Base-by-base conservation (phyloP, 1,284 basidiomycete genomes). In the Cutaneotrichosporon mucoides region DNA sequence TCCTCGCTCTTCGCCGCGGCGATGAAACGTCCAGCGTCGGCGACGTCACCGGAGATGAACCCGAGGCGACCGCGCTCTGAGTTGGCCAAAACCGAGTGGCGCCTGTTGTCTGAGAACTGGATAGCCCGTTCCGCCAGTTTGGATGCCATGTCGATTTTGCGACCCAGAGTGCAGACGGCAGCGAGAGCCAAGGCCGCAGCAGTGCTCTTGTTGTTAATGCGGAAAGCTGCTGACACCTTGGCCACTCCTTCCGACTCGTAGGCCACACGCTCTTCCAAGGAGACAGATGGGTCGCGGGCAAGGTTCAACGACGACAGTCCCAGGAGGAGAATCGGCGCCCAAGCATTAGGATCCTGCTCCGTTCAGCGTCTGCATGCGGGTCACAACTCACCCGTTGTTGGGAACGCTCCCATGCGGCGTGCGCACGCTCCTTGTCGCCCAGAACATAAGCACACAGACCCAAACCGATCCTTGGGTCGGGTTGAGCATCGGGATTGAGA, bases 61-160 rank as follows among this genome's bases (percentile, higher is more conserved):
- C 87, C 84, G 12, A 90, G 85, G 13, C 92, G 84, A 1, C 86
- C 93, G 12, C 81, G 86, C 85, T 65, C 88, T 81, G 56, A 92
- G 79, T 77, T 72, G 87, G 89, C 34, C 85, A 90, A 72, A 88
- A 91, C n/a, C 83, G 87, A 49, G 89, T 82, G 53, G 88, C 88
- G 84, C 54, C 89, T 82, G 0, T 90, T 91, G 67, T 96, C 92
- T 0, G 92, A 88, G 70, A 89, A 95, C 73, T 96, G 92, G 41
- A 97, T 86, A 0, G 92, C 89, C 53, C 92, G 84, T 72, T 97
- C 94, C 4, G 92, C 92, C 13, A 96, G 81, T 79, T 96, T 97
- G 55, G 92, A 78, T 0, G 91, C 90, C 85, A 92, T 55, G 5
- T 68, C 64, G 9, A 72, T n/a, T 47, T 75, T 66, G 16, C 67